phyloP scores from a whole-genome alignment of 1,284 basidiomycete genomes.

The Neolentinus lepideus region DNA sequence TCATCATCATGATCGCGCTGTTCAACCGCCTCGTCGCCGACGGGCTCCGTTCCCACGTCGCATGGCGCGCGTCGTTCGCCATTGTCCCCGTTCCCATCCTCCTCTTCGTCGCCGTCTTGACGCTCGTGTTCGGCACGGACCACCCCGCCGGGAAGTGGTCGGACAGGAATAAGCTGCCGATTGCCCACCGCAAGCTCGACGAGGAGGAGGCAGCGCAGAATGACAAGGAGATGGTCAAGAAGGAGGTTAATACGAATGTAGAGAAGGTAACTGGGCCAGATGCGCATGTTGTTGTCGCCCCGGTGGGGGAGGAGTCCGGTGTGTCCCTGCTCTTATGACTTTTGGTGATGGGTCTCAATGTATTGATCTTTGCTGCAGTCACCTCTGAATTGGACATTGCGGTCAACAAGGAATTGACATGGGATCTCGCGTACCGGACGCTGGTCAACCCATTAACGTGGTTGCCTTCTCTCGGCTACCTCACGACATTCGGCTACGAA shows the following conservation, averaged over 20 bases:
- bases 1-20: constrained; percentile 53
- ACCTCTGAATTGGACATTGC: constrained; percentile 29
- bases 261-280: constrained; percentile 11
- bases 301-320: constrained; percentile 13
- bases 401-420: constrained; percentile 42
- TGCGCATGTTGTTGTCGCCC: constrained; percentile 15
- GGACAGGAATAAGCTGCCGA: constrained; percentile 38
- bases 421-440: constrained; percentile 26
- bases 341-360: neutral
- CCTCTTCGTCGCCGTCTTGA: constrained; percentile 34
- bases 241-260: constrained; percentile 16
- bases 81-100: constrained; percentile 54
- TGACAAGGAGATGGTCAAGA: neutral
- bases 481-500: constrained; percentile 50
- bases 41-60: constrained; percentile 34
- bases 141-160: constrained; percentile 56
- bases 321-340: constrained; percentile 1
- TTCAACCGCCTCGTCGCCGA: constrained; percentile 35
- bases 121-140: constrained; percentile 48
- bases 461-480: constrained; percentile 42
- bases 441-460: constrained; percentile 45
- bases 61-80: constrained; percentile 54
- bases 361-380: neutral
- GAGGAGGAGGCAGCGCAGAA: neutral
- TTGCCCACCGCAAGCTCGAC: constrained; percentile 19